Evolutionary conservation across 2,329 filamentous ascomycete genomes (phyloP).

Genomic region (Neobulgaria alba): DNA sequence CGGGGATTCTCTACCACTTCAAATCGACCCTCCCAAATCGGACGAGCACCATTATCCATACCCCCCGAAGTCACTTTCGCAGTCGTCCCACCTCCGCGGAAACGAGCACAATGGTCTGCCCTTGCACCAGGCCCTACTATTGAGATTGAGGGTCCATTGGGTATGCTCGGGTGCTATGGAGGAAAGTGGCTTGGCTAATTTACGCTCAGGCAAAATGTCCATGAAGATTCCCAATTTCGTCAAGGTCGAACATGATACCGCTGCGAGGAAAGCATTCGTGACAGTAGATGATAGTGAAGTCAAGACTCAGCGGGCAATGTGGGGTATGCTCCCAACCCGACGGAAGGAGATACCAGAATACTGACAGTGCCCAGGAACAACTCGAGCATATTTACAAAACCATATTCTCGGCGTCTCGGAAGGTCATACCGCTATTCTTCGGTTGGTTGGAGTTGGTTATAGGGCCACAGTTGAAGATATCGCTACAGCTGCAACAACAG

Average conservation of each 20-base stretch:
- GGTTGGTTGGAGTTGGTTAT: constrained; percentile 92
- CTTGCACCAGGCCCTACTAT: constrained; percentile 55
- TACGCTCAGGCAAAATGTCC: constrained; percentile 56
- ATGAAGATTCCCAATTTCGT: constrained; percentile 76
- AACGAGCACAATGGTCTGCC: constrained; percentile 32
- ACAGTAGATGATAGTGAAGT: constrained; percentile 54
- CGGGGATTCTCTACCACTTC: constrained; percentile 66
- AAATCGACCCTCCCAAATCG: constrained; percentile 69
- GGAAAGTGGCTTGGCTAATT: constrained; percentile 11
- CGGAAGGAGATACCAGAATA: neutral
- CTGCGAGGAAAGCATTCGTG: constrained; percentile 55
- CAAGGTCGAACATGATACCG: constrained; percentile 57
- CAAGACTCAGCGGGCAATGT: constrained; percentile 85
- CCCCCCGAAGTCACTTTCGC: constrained; percentile 76
- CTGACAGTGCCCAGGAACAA: constrained; percentile 55
- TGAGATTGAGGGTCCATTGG: constrained; percentile 73
- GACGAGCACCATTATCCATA: constrained; percentile 68
- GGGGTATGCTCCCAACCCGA: constrained; percentile 53
- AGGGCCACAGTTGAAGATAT: constrained; percentile 76
- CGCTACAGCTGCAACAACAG: constrained; percentile 62
- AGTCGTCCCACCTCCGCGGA: constrained; percentile 48
- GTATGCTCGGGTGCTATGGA: constrained; percentile 34
- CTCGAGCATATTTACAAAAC: constrained; percentile 81
- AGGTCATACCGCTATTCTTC: constrained; percentile 87
- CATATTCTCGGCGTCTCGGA: constrained; percentile 91